Evolutionary conservation across 768 basidiomycete genomes (phyloP), one percentile per base, ranked within the genome.

Genomic region (Cyathus striatus): DNA sequence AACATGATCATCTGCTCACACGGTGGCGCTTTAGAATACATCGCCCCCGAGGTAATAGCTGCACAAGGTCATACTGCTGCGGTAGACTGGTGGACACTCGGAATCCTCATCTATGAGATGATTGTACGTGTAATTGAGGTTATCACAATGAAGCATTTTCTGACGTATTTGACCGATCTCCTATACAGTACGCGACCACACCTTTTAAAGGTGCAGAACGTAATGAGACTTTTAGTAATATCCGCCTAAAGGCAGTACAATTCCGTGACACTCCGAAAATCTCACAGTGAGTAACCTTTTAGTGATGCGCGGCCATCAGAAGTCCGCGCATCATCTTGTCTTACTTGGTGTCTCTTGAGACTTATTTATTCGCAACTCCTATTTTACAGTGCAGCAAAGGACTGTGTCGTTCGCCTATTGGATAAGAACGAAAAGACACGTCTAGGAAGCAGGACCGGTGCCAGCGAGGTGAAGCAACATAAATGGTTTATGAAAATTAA

Each of bases 31-130:
- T 41, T 55, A 96, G 95, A 97, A 69, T 99, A 99, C 74, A 98
- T 99, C 60, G 93, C 95, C 32, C 95, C 95, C 49, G 96, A 99
- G 71, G 96, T 99, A 46, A 96, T 99, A 60, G 88, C 89, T 54
- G 91, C 90, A 37, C 80, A 88, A 61, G 95, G 96, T 14, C 96
- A 99, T 65, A 96, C 94, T 26, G 92, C 92, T 48, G 94, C 95
- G 12, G 96, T 99, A 40, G 96, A 99, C 68, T 99, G 95, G 95
- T 94, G 91, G 96, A 98, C 96, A 23, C 72, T 97, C 39, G 96
- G 96, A 27, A 97, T 98, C 57, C 79, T 99, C 57, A 90, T 98
- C 56, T 96, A 93, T 71, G 96, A 99, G 70, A 96, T 96, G 91
- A 92, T 94, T 65, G 90, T 92, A 75, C 76, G 90, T 81, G 48